These are phyloP conservation scores for Pseudogymnoascus sp. DNA, from an alignment of 2,329 filamentous ascomycete species.

Conservation along the genomic window DNA sequence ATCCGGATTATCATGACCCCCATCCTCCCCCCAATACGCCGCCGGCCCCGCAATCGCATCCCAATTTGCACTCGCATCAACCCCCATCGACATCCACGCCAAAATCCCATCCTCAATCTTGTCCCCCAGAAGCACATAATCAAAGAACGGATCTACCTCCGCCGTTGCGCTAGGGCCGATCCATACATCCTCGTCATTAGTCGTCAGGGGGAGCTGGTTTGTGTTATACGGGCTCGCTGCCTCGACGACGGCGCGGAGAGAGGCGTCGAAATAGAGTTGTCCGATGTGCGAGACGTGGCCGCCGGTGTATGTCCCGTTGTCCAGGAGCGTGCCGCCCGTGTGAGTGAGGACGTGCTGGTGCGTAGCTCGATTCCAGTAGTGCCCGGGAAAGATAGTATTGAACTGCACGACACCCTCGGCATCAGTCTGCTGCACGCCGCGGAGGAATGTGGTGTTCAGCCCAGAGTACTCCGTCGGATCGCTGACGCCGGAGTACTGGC, in stretches of 20 bases:
- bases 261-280: slow-evolving; percentile 53
- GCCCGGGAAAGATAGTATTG: slow-evolving; percentile 38
- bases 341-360: slow-evolving; percentile 40
- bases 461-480: slow-evolving; percentile 22
- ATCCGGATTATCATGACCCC: slow-evolving; percentile 14
- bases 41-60: slow-evolving; percentile 17
- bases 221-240: slow-evolving; percentile 36
- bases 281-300: slow-evolving; percentile 48
- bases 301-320: slow-evolving; percentile 37
- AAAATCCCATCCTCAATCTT: slow-evolving; percentile 39
- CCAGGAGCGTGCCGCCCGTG: slow-evolving; percentile 22
- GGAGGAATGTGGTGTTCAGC: slow-evolving; percentile 29
- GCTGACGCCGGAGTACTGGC: slow-evolving; percentile 6
- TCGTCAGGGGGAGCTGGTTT: slow-evolving; percentile 37
- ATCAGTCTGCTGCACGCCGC: slow-evolving; percentile 35
- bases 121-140: slow-evolving; percentile 47
- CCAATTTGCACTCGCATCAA: slow-evolving; percentile 31
- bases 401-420: slow-evolving; percentile 34
- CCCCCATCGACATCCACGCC: slow-evolving; percentile 42
- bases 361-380: slow-evolving; percentile 39
- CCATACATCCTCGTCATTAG: slow-evolving; percentile 41
- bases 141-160: slow-evolving; percentile 44
- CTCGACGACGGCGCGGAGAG: slow-evolving; percentile 42
- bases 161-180: slow-evolving; percentile 39
- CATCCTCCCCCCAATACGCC: slow-evolving; percentile 16